phyloP scores from a whole-genome alignment of 192 early-diverging fungal genomes.

The Backusella mclennaniae region DNA sequence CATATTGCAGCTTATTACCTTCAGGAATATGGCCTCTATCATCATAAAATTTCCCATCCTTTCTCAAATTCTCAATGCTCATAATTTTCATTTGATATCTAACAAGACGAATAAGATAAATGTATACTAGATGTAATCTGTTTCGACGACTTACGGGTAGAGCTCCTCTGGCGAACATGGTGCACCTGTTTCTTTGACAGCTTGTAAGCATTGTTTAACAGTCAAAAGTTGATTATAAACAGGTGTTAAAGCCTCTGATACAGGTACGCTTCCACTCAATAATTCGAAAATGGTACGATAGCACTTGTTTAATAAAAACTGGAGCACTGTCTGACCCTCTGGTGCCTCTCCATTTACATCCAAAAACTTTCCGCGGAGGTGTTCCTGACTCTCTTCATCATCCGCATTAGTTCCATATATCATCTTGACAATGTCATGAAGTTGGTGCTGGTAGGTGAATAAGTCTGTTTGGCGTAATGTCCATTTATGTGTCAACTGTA shows the following conservation, averaged over 20 bases:
- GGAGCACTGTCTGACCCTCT: constrained; percentile 65
- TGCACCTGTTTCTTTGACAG: constrained; percentile 66
- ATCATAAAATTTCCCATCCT: constrained; percentile 85
- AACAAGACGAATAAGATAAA: neutral
- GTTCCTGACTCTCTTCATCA: neutral
- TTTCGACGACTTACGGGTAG: constrained; percentile 54
- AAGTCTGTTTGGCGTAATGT: constrained; percentile 78
- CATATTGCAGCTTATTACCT: constrained; percentile 5
- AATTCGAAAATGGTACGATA: constrained; percentile 76
- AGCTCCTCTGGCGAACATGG: constrained; percentile 62
- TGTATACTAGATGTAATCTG: neutral
- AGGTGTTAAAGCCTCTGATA: constrained; percentile 66
- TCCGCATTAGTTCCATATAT: constrained; percentile 29
- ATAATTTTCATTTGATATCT: constrained; percentile 80
- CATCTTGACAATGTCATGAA: constrained; percentile 73
- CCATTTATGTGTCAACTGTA: constrained; percentile 73
- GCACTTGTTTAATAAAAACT: constrained; percentile 70
- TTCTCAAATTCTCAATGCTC: constrained; percentile 75
- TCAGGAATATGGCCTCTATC: constrained; percentile 77
- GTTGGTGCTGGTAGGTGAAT: constrained; percentile 66
- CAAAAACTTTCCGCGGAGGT: constrained; percentile 47
- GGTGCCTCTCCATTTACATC: constrained; percentile 56
- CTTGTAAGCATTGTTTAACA: constrained; percentile 60
- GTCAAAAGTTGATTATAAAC: constrained; percentile 74
- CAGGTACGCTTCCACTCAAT: constrained; percentile 64